Conservation (phyloP, 1,139 yeast species). For the Pichia cactophila region DNA sequence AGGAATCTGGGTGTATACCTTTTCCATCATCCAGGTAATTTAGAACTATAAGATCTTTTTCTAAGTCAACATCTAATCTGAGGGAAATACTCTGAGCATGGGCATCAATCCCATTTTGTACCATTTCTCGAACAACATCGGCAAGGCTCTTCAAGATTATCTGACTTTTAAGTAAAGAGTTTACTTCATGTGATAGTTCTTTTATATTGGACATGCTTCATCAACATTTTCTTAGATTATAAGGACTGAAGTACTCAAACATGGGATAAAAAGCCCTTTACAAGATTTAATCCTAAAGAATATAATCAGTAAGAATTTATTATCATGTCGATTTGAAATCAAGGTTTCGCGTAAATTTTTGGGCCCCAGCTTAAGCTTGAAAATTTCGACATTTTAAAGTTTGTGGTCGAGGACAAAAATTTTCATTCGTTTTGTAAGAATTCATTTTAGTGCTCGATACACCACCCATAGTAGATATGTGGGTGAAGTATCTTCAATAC, state of each 20-base stretch:
- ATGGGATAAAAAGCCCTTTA: neutral
- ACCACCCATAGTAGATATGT: no score
- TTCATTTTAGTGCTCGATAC: no score
- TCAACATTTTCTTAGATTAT: neutral
- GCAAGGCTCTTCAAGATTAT: constrained; percentile 3
- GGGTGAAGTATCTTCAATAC: no score
- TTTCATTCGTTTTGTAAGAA: no score
- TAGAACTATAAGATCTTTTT: constrained; percentile 35
- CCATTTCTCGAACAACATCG: constrained; percentile 58
- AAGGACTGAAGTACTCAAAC: neutral
- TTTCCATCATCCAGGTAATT: constrained; percentile 68
- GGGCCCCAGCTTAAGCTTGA: no score
- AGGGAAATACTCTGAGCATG: constrained; percentile 52
- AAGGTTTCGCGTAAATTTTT: no score
- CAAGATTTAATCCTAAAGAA: neutral
- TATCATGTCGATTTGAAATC: no score
- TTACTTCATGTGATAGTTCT: neutral
- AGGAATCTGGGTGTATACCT: constrained; percentile 57
- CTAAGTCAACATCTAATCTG: constrained; percentile 43
- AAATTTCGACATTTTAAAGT: no score
- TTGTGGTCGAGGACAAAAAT: no score
- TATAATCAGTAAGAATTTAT: no score
- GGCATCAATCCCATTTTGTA: constrained; percentile 80
- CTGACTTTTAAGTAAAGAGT: constrained; percentile 10
- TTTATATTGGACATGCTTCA: constrained; percentile 1